Conservation (phyloP, 441 rosid genomes). For the Capsella rubella region DNA sequence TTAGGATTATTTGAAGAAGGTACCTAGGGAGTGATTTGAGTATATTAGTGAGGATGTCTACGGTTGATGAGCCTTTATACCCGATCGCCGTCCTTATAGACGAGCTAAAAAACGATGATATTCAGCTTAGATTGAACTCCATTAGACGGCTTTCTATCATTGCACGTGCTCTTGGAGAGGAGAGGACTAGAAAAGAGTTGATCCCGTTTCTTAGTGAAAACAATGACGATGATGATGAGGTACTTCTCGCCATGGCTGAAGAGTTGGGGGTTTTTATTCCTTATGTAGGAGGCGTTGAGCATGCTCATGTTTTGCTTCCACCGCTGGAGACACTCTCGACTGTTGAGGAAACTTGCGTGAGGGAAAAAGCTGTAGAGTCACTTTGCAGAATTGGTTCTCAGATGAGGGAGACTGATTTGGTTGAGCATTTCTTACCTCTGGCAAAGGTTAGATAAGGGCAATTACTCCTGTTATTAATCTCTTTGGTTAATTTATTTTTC, state of each 20-base stretch:
- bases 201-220: slow-evolving; percentile 92
- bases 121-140: slow-evolving; percentile 83
- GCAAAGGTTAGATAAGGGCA: slow-evolving; percentile 64
- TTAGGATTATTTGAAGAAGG: slow-evolving; percentile 3
- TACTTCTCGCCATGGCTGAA: slow-evolving; percentile 88
- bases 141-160: slow-evolving; percentile 85
- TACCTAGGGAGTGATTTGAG: background rate
- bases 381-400: slow-evolving; percentile 84
- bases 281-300: slow-evolving; percentile 84
- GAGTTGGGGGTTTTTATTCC: slow-evolving; percentile 91
- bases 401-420: slow-evolving; percentile 84
- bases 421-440: slow-evolving; percentile 72
- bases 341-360: slow-evolving; percentile 89
- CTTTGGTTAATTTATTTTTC: background rate
- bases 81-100: slow-evolving; percentile 87
- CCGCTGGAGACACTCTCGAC: slow-evolving; percentile 85
- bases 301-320: slow-evolving; percentile 73
- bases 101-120: slow-evolving; percentile 91
- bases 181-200: slow-evolving; percentile 82
- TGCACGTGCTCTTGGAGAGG: slow-evolving; percentile 96
- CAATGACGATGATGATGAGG: slow-evolving; percentile 95
- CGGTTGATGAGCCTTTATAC: slow-evolving; percentile 82
- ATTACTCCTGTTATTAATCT: background rate
- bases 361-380: slow-evolving; percentile 92
- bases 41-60: slow-evolving; percentile 53